Conservation (phyloP, 176 grass and related monocot species). For the Carex myosuroides region DNA sequence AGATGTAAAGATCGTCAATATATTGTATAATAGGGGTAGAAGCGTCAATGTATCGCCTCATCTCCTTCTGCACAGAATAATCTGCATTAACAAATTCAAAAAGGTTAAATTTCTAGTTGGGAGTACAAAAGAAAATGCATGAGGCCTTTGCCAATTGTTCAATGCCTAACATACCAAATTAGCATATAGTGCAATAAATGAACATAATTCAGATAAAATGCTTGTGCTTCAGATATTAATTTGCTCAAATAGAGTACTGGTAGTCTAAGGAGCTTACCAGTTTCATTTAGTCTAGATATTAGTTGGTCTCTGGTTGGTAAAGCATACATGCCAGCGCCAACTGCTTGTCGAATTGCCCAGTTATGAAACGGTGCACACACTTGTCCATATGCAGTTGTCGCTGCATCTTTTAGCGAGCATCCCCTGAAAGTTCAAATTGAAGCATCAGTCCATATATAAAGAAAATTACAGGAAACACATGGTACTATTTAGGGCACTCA, state of each 20-base stretch:
- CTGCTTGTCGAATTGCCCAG: constrained; percentile 89
- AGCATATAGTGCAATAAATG: not conserved
- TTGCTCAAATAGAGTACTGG: not conserved
- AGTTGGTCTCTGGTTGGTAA: constrained; percentile 84
- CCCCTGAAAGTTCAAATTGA: constrained; percentile 47
- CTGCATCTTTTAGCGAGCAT: constrained; percentile 70
- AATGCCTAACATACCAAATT: not conserved
- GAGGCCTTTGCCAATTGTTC: not conserved
- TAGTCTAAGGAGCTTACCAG: constrained; percentile 30
- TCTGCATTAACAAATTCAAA: constrained; percentile 40
- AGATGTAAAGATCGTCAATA: constrained; percentile 92
- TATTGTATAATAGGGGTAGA: constrained; percentile 77
- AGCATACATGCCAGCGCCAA: constrained; percentile 87
- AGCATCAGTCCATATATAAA: not conserved
- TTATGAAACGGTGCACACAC: constrained; percentile 95
- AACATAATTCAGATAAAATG: not conserved
- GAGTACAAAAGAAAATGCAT: not conserved
- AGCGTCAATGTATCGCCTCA: constrained; percentile 88
- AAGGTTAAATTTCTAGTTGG: not conserved
- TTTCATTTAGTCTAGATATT: constrained; percentile 72
- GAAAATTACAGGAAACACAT: not conserved
- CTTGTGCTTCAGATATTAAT: not conserved
- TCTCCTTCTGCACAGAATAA: constrained; percentile 72
- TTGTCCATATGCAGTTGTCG: constrained; percentile 76
- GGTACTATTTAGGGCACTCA: not conserved